These are phyloP conservation scores for Grammothele lineata DNA, from an alignment of 768 basidiomycete genomes.

Conservation along the genomic window DNA sequence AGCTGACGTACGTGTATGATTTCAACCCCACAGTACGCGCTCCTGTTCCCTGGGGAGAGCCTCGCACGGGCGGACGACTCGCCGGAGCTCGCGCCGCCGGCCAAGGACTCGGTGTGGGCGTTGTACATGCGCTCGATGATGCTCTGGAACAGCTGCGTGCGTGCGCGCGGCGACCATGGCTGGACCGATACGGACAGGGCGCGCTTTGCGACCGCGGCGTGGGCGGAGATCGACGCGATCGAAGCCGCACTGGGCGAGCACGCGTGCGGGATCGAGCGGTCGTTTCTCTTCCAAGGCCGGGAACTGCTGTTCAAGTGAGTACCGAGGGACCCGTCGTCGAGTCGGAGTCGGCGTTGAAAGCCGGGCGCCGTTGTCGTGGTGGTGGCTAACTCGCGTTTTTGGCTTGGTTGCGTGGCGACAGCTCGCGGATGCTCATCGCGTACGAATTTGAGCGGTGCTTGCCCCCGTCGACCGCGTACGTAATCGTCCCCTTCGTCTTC, in stretches of 20 bases:
- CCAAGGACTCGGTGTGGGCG: conserved; percentile 73
- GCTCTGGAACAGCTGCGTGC: conserved; percentile 70
- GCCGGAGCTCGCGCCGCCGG: conserved; percentile 20
- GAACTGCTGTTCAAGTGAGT: conserved; percentile 78
- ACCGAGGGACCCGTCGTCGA: no score
- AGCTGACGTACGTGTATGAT: no score
- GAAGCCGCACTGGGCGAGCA: conserved; percentile 61
- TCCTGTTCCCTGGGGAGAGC: conserved; percentile 76
- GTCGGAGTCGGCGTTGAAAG: not conserved
- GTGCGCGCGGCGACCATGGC: conserved; percentile 41
- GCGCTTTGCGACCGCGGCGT: conserved; percentile 61
- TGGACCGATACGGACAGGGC: conserved; percentile 49
- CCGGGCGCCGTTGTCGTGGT: not conserved
- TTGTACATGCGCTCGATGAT: conserved; percentile 65
- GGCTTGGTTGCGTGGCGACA: conserved; percentile 27
- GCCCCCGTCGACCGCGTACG: conserved; percentile 55
- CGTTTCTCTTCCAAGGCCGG: conserved; percentile 65
- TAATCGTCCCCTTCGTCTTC: conserved; percentile 10
- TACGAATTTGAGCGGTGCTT: conserved; percentile 65
- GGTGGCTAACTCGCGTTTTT: not conserved
- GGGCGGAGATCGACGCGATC: conserved; percentile 65
- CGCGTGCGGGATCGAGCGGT: conserved; percentile 61
- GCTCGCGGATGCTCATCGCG: conserved; percentile 66
- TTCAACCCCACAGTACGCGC: conserved; percentile 56
- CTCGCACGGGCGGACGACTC: conserved; percentile 24